Evolutionary conservation across 129 eudicot genomes (phyloP), one percentile per base, ranked within the genome.

Genomic region (Mikania micrantha): DNA sequence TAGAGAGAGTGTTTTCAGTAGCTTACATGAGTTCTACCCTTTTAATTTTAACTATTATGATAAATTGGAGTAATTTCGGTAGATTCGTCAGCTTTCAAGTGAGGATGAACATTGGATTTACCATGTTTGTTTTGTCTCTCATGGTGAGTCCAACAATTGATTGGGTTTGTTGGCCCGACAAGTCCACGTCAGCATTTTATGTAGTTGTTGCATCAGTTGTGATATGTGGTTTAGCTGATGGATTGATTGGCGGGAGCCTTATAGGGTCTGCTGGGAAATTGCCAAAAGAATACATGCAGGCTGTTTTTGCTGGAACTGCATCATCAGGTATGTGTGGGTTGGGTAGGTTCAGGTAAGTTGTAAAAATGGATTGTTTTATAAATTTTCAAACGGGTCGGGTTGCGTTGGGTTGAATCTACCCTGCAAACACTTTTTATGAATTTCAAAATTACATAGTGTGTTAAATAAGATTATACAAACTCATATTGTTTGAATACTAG

Each of bases 261-360:
- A 65, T 87, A 3, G 97, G 97, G 39, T 83, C 93, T 7, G 95
- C 97, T 0, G 97, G 96, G 19, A 81, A 81, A 77, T 70, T 91
- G 66, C 97, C 96, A 4, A 87, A 83, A 79, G 88, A 87, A 64
- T 87, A 87, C 66, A 91, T 87, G 97, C 97, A 91, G 69, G 97
- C 96, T 42, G 74, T 91, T 79, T 91, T 91, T 75, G 97, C 96
- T 60, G 97, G 97, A 36, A 87, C 93, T 11, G 96, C 94, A 63
- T 87, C 93, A 52, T 91, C 97, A 73, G 97, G 96, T 91, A 86
- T 20, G 42, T 1, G 2, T 5, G 27, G 60, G 38, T 4, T 3
- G 27, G 36, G 36, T 0, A 7, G 27, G 60, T 22, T 4, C 7
- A n/a, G 24, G 36, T 20, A 36, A 50, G 7, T 7, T 39, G 52